These are phyloP conservation scores for Cordyceps pruinosa DNA, from an alignment of 2,329 filamentous ascomycete genomes.

Conservation along the genomic window DNA sequence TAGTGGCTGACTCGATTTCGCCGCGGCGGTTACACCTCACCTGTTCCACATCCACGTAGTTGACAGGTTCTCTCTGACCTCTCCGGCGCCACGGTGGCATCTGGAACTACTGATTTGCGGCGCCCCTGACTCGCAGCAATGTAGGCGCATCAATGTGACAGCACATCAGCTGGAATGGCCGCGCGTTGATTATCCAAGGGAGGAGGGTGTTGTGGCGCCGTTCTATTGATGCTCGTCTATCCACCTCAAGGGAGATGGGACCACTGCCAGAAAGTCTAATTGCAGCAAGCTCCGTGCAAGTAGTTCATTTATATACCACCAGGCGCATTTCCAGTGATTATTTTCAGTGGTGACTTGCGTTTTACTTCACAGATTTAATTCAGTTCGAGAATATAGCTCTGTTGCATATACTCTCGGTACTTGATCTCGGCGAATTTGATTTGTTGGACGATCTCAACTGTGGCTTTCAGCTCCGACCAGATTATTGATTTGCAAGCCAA, in stretches of 20 bases:
- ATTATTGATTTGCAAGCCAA: background rate
- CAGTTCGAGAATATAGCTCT: too few relatives aligned
- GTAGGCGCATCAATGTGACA: background rate
- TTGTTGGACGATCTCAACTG: background rate
- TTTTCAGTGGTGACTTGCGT: background rate
- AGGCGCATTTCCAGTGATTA: too few relatives aligned
- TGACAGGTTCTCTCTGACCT: too few relatives aligned
- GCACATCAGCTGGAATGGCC: background rate
- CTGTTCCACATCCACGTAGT: too few relatives aligned
- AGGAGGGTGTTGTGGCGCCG: conserved; percentile 2
- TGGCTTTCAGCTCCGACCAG: background rate
- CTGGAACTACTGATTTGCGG: background rate
- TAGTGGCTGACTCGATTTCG: background rate
- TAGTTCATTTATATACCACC: background rate
- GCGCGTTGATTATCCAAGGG: background rate
- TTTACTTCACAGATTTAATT: too few relatives aligned
- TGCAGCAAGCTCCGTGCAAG: background rate
- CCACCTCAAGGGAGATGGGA: conserved; percentile 6
- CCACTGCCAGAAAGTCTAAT: conserved; percentile 1
- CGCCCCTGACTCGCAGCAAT: background rate
- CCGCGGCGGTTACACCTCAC: too few relatives aligned
- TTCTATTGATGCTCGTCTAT: conserved; percentile 9
- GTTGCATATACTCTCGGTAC: background rate
- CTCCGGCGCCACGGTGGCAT: background rate
- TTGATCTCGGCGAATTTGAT: background rate